Evolutionary conservation across 257 asterid genomes (phyloP).

Genomic region (Ligustrum vulgare): DNA sequence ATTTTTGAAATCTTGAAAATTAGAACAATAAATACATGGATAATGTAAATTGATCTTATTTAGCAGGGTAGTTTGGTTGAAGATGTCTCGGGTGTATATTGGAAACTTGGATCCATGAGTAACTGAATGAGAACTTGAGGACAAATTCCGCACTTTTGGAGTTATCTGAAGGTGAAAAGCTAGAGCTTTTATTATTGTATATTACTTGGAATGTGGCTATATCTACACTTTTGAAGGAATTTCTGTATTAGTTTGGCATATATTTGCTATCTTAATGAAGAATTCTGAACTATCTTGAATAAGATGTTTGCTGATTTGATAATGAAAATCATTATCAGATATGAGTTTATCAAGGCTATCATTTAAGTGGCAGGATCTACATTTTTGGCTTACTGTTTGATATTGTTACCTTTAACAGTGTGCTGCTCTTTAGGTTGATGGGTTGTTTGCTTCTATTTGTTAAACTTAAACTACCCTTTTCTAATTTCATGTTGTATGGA

Average conservation of each 20-base stretch:
- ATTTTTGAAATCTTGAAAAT: neutral
- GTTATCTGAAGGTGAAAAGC: constrained; percentile 69
- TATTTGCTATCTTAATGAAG: neutral
- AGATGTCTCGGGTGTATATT: constrained; percentile 81
- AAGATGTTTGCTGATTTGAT: neutral
- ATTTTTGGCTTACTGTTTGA: neutral
- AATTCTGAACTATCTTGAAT: neutral
- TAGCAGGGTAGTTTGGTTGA: constrained; percentile 21
- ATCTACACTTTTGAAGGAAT: neutral
- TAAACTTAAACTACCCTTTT: neutral
- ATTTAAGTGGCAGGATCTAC: neutral
- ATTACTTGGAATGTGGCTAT: neutral
- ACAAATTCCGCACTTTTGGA: constrained; percentile 80
- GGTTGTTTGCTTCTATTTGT: neutral
- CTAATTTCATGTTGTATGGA: neutral
- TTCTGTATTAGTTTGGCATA: neutral
- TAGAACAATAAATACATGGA: neutral
- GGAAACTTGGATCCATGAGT: constrained; percentile 94
- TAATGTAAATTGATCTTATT: neutral
- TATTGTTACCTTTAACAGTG: neutral
- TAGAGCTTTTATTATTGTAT: neutral
- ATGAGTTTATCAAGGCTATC: neutral
- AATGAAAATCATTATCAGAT: neutral
- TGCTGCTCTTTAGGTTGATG: neutral
- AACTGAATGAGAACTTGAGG: constrained; percentile 90